Conservation (phyloP, 73 alveolate species). For the Urostyla sp. region DNA sequence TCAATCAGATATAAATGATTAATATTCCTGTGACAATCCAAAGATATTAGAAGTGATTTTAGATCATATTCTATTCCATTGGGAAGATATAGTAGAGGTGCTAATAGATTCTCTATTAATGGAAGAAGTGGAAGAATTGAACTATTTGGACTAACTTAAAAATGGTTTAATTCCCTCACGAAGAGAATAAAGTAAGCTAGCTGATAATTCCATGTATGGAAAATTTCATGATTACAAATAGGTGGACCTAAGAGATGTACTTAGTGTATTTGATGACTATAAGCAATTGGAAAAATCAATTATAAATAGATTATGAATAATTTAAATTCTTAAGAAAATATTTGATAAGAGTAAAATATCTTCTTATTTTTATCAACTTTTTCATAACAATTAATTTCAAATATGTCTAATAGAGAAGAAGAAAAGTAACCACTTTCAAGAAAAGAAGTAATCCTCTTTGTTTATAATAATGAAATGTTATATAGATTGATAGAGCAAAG, state of each 20-base stretch:
- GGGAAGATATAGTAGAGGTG: slow-evolving; percentile 43
- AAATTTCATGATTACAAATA: slow-evolving; percentile 16
- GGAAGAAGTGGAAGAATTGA: slow-evolving; percentile 25
- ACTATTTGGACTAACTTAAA: slow-evolving; percentile 13
- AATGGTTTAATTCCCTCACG: neutral
- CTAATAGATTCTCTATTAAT: slow-evolving; percentile 14
- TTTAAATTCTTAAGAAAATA: neutral
- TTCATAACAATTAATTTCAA: too few relatives aligned
- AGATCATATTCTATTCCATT: slow-evolving; percentile 28
- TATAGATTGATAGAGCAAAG: slow-evolving; percentile 22
- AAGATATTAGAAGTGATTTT: slow-evolving; percentile 13
- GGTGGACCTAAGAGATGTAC: slow-evolving; percentile 22
- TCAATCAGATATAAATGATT: neutral
- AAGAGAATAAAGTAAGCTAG: slow-evolving; percentile 5
- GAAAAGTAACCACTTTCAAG: slow-evolving; percentile 30
- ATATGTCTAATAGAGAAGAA: too few relatives aligned
- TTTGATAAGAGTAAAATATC: neutral
- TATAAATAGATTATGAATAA: slow-evolving; percentile 7
- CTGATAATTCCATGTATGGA: slow-evolving; percentile 36
- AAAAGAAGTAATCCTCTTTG: slow-evolving; percentile 16
- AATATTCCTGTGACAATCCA: slow-evolving; percentile 6
- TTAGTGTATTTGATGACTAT: slow-evolving; percentile 21
- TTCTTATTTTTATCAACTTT: neutral
- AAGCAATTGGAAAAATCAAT: slow-evolving; percentile 21
- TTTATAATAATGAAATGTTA: neutral